Percentiles rank a stretch among this genome's conserved stretches.
These are phyloP conservation scores for Trametes cubensis DNA, from an alignment of 768 basidiomycete genomes.

Conservation along the genomic window DNA sequence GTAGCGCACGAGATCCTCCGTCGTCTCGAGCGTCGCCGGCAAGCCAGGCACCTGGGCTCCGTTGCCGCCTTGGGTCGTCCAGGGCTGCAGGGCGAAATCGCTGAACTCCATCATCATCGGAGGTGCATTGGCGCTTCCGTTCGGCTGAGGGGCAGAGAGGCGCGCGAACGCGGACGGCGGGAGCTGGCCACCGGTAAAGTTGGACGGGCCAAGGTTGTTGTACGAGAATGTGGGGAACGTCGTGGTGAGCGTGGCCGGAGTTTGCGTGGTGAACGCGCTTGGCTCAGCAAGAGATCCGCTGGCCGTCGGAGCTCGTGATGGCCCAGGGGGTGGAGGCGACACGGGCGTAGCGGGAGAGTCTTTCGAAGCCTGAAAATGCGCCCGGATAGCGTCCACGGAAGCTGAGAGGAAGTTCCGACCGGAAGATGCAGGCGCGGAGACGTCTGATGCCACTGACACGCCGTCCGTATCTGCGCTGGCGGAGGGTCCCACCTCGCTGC, in stretches of 20 bases:
- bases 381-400: neutral
- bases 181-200: conserved; percentile 20
- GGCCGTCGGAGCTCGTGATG: neutral
- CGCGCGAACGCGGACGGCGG: conserved; percentile 7
- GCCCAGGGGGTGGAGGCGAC: conserved; percentile 3
- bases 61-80: conserved; percentile 4
- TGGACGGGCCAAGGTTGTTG: conserved; percentile 29
- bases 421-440: neutral
- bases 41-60: conserved; percentile 2
- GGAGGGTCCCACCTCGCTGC: neutral
- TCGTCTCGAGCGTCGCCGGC: conserved; percentile 27
- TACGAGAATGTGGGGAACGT: conserved; percentile 31
- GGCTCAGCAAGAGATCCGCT: neutral
- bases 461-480: neutral
- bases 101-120: conserved; percentile 22
- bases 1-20: conserved; percentile 29
- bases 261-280: neutral
- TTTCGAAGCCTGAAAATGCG: neutral
- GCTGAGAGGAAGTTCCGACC: neutral
- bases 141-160: conserved; percentile 1
- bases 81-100: conserved; percentile 22
- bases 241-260: conserved; percentile 21
- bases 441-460: neutral
- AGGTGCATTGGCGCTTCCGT: neutral
- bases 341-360: neutral